phyloP scores from a whole-genome alignment of 2,329 filamentous ascomycete genomes.

The Simplicillium aogashimaense region DNA sequence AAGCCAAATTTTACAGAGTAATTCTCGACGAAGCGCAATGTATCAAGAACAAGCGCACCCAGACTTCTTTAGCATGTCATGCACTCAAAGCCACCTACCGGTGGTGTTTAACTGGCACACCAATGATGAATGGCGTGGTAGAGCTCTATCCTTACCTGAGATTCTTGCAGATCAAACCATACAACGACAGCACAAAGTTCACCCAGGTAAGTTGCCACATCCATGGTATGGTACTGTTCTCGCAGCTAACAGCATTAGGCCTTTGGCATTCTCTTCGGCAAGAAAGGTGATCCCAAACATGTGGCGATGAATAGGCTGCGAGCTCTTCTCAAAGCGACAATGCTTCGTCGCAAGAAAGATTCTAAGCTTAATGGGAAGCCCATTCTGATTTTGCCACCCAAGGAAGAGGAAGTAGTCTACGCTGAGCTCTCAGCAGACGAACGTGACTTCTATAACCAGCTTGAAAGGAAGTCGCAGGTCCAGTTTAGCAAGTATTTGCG shows the following conservation, averaged over 20 bases:
- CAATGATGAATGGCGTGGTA: slow-evolving; percentile 76
- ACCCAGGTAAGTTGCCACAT: slow-evolving; percentile 29
- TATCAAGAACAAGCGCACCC: slow-evolving; percentile 70
- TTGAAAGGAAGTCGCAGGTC: slow-evolving; percentile 58
- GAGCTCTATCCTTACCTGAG: slow-evolving; percentile 71
- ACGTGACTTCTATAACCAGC: slow-evolving; percentile 64
- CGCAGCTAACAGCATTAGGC: slow-evolving; percentile 14
- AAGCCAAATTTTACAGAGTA: slow-evolving; percentile 64
- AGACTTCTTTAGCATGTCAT: slow-evolving; percentile 59
- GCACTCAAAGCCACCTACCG: slow-evolving; percentile 57
- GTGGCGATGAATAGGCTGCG: slow-evolving; percentile 65
- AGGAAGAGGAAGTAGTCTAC: slow-evolving; percentile 67
- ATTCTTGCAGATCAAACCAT: slow-evolving; percentile 70
- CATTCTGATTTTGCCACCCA: slow-evolving; percentile 65
- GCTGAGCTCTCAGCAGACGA: slow-evolving; percentile 67
- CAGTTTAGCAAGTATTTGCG: slow-evolving; percentile 70
- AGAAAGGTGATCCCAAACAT: slow-evolving; percentile 36
- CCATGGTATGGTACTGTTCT: background rate
- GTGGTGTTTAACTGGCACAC: slow-evolving; percentile 76
- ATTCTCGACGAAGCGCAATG: slow-evolving; percentile 79
- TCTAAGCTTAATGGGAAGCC: slow-evolving; percentile 72
- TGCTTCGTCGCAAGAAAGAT: slow-evolving; percentile 74
- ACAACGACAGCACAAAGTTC: slow-evolving; percentile 56
- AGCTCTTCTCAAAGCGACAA: slow-evolving; percentile 65
- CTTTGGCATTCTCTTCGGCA: slow-evolving; percentile 30